Evolutionary conservation across 2,329 filamentous ascomycete species (phyloP).

Genomic region (Penicillium expansum): DNA sequence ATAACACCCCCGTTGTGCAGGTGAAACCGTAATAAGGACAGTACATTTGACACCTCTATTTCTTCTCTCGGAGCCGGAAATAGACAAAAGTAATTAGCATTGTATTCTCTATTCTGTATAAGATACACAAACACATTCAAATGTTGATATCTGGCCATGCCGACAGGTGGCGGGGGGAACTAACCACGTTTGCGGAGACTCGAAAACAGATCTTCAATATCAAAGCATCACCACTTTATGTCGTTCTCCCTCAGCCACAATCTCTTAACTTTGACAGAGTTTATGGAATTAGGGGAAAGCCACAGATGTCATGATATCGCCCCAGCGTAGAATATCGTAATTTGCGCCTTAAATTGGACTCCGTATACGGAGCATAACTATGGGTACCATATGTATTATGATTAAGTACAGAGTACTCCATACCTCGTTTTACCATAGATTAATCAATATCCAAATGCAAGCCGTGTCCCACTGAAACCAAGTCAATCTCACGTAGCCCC

Average conservation of each 20-base stretch:
- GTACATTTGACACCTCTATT: neutral
- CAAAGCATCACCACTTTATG: neutral
- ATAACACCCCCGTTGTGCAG: neutral
- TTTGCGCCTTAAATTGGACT: neutral
- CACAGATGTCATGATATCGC: conserved; percentile 7
- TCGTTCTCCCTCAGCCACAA: neutral
- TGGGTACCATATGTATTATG: too few relatives aligned
- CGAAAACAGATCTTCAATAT: conserved; percentile 5
- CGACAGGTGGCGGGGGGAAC: conserved; percentile 1
- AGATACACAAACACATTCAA: neutral
- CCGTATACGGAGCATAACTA: neutral
- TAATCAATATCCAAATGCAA: neutral
- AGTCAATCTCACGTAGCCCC: neutral
- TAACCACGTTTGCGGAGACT: conserved; percentile 10
- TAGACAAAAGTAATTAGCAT: neutral
- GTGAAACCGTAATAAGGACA: neutral
- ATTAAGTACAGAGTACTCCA: too few relatives aligned
- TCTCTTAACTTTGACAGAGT: neutral
- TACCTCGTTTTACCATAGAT: neutral
- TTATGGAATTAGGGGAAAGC: neutral
- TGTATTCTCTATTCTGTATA: neutral
- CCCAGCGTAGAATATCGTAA: neutral
- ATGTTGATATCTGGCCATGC: neutral
- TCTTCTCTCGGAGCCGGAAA: neutral
- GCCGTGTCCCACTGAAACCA: neutral